Percentiles rank a stretch among this genome's conserved stretches.
Conservation (phyloP, 2,329 filamentous ascomycete species). For the Aspergillus luchuensis region DNA sequence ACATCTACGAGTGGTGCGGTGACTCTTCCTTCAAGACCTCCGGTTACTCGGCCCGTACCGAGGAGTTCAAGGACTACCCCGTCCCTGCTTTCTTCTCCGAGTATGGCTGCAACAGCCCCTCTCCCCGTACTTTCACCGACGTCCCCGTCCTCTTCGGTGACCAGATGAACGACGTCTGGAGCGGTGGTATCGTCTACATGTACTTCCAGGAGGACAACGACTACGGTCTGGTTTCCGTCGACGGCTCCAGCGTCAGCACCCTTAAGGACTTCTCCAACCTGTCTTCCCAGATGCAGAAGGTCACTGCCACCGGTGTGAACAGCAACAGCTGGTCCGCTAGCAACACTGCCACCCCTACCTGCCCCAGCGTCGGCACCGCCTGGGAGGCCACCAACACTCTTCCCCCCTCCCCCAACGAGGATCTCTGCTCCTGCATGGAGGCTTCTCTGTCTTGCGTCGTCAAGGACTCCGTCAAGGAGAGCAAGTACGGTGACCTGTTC, state of each 20-base stretch:
- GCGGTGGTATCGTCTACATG: constrained; percentile 98
- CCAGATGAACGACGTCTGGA: constrained; percentile 85
- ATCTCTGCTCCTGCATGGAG: constrained; percentile 86
- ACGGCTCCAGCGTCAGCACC: constrained; percentile 62
- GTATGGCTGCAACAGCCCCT: constrained; percentile 85
- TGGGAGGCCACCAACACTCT: constrained; percentile 74
- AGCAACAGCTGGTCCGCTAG: constrained; percentile 70
- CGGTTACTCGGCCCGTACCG: constrained; percentile 77
- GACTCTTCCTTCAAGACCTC: constrained; percentile 74
- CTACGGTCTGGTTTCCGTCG: constrained; percentile 70
- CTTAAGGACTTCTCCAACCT: constrained; percentile 75
- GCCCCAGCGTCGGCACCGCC: constrained; percentile 64
- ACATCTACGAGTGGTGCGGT: constrained; percentile 99
- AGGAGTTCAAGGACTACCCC: constrained; percentile 85
- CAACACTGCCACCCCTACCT: constrained; percentile 68
- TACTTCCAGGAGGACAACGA: constrained; percentile 91
- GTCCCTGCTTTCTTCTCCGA: constrained; percentile 98
- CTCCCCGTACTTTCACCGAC: constrained; percentile 79
- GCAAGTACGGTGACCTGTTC: constrained; percentile 65
- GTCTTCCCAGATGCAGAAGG: constrained; percentile 68
- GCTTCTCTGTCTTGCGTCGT: constrained; percentile 71
- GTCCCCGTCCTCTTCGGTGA: constrained; percentile 76
- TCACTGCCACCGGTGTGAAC: constrained; percentile 66
- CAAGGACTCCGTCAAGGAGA: constrained; percentile 58
- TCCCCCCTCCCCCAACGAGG: constrained; percentile 76